Evolutionary conservation across 2,329 filamentous ascomycete genomes (phyloP), one percentile per base, ranked within the genome.

Genomic region (Thelonectria rubi): DNA sequence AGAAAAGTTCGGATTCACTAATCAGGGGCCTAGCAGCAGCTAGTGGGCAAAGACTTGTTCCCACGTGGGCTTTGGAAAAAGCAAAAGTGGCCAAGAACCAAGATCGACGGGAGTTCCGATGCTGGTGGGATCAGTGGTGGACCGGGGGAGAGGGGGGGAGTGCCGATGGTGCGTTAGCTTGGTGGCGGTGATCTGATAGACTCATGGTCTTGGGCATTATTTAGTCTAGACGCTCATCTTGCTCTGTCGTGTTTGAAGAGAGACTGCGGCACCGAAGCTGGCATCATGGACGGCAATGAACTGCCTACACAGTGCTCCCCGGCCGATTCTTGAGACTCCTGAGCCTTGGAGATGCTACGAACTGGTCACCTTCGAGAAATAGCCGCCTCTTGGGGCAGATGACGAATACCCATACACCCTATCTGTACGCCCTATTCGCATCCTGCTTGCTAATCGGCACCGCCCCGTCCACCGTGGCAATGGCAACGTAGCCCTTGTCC

Each of bases 31-130:
- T 30, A 30, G 34, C 34, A 37, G 34, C 12, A 37, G 14, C 34
- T 37, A 37, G 34, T 15, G 34, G 26, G 26, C 26, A 30, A 15
- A 37, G 12, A 15, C 26, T 37, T 37, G 5, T 24, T 34, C n/a
- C 40, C 51, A 54, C 51, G 40, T 46, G 40, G 51, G 18, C 20
- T 37, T 17, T 26, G 42, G 11, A 54, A 45, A 53, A 54, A 46
- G 51, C 40, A 54, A 46, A n/a, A 17, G 40, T 3, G 40, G 34
- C 34, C 34, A 37, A 37, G 34, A 14, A 14, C 2, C 34, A 15
- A 37, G 34, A 37, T 37, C 34, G 34, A 37, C 34, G 32, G 32
- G 32, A 14, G 32, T 34, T 34, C 32, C 34, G 34, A 37, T 37
- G 34, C 34, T 37, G 34, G 40, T 20, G 40, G 40, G 14, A 43